These are phyloP conservation scores for Verticillium albo-atrum DNA, from an alignment of 2,329 filamentous ascomycete species.

Conservation along the genomic window DNA sequence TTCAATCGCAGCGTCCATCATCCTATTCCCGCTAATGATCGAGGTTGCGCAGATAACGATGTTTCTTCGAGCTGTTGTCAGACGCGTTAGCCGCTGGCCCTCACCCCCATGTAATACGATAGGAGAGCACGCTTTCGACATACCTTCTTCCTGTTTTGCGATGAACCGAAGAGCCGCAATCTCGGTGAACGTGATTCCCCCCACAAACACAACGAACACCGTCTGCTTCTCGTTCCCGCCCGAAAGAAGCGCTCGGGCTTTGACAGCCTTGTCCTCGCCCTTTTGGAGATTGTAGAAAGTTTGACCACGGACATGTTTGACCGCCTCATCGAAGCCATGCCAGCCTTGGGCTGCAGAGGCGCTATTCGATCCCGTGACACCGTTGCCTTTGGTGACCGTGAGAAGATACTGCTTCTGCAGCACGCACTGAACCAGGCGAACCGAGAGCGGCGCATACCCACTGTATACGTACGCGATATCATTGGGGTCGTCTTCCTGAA, in stretches of 20 bases:
- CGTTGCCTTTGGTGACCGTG: conserved; percentile 62
- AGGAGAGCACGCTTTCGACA: conserved; percentile 12
- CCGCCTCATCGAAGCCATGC: conserved; percentile 88
- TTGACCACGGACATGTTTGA: conserved; percentile 80
- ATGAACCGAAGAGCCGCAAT: conserved; percentile 92
- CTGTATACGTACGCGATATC: conserved; percentile 98
- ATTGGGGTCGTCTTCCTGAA: conserved; percentile 89
- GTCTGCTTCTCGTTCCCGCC: conserved; percentile 74
- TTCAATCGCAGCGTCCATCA: conserved; percentile 84
- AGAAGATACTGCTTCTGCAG: conserved; percentile 84
- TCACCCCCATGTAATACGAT: neutral
- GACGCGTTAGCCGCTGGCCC: neutral
- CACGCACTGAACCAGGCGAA: conserved; percentile 87
- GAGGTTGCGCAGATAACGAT: conserved; percentile 92
- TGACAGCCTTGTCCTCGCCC: conserved; percentile 87
- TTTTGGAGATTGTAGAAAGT: conserved; percentile 92
- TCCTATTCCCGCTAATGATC: conserved; percentile 81
- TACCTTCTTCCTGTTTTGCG: conserved; percentile 73
- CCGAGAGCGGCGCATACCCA: conserved; percentile 88
- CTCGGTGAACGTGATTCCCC: conserved; percentile 95
- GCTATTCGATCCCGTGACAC: conserved; percentile 37
- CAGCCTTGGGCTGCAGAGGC: conserved; percentile 64
- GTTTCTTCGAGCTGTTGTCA: conserved; percentile 59
- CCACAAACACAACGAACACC: conserved; percentile 93
- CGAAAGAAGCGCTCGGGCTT: conserved; percentile 77